Evolutionary conservation across 176 grass and related monocot genomes (phyloP), one percentile per base, ranked within the genome.

Genomic region (Bothriochloa decipiens): DNA sequence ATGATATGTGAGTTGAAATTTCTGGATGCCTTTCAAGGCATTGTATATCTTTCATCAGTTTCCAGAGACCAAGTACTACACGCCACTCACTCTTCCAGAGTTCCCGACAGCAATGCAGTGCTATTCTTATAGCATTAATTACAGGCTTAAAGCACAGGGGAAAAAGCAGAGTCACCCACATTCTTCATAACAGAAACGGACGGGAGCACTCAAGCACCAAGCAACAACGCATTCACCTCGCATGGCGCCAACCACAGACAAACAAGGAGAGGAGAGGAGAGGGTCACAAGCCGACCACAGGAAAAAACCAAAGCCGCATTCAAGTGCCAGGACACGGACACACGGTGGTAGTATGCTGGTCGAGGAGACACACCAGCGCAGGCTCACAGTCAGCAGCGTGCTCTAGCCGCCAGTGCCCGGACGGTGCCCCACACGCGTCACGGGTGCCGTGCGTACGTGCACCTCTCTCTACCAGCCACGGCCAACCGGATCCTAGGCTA

Each of bases 251-350:
- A 65, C 26, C 81, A 91, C 49, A 87, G 32, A 35, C 10, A 76
- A 84, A 87, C 81, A 87, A 91, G 40, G 22, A 60, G 57, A 91
- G 40, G n/a, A 61, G 58, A 61, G 25, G 11, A 71, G 11, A 71
- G 8, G 47, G 36, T 72, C 72, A 85, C 88, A 70, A 55, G 71
- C 77, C 63, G 62, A 79, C 42, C 79, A 76, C 49, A 64, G 18
- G 75, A 50, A 74, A 72, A 66, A 78, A 20, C 73, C 88, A 90
- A 60, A 82, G 72, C 78, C 86, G 53, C 86, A 62, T 82, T 72
- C 72, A 53, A 25, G 25, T 28, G 43, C 1, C 20, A 65, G 55
- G 70, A 35, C 68, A 35, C 15, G 64, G 55, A 23, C 22, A 60
- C 50, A 72, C 17, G 57, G 43, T 50, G 71, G 43, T 57, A 47